These are phyloP conservation scores for Fusarium tuaranense DNA, from an alignment of 2,329 filamentous ascomycete genomes.

Conservation along the genomic window DNA sequence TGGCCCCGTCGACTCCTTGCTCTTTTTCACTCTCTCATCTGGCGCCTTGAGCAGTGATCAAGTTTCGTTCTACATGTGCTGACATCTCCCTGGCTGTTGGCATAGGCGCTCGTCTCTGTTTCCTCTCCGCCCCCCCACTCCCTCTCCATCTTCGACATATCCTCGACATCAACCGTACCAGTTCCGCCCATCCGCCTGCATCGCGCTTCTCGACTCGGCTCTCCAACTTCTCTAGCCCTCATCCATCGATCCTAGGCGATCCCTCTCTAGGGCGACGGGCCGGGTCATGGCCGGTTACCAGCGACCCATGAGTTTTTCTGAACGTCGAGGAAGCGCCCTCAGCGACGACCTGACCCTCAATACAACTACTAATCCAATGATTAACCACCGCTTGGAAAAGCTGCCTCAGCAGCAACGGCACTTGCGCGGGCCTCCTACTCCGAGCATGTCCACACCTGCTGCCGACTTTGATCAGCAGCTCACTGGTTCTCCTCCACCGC, in stretches of 20 bases:
- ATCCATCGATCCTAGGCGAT: slow-evolving; percentile 11
- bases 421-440: slow-evolving; percentile 70
- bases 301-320: slow-evolving; percentile 70
- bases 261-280: slow-evolving; percentile 30
- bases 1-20: slow-evolving; percentile 2
- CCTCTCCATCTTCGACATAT: slow-evolving; percentile 29
- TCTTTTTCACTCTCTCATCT: slow-evolving; percentile 2
- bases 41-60: slow-evolving; percentile 10
- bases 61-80: slow-evolving; percentile 38
- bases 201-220: slow-evolving; percentile 25
- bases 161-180: slow-evolving; percentile 35
- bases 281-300: slow-evolving; percentile 52
- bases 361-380: slow-evolving; percentile 58
- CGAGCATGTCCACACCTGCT: slow-evolving; percentile 74
- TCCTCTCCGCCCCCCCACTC: slow-evolving; percentile 34
- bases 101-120: slow-evolving; percentile 30
- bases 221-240: slow-evolving; percentile 14
- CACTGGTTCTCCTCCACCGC: slow-evolving; percentile 71
- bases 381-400: slow-evolving; percentile 66
- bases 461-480: slow-evolving; percentile 72
- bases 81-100: slow-evolving; percentile 34
- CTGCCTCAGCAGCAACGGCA: slow-evolving; percentile 53
- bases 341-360: slow-evolving; percentile 69
- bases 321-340: slow-evolving; percentile 69
- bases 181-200: slow-evolving; percentile 16